Percentiles rank a stretch among this genome's conserved stretches.
Conservation (phyloP, 2,329 filamentous ascomycete genomes). For the Boeremia exigua region DNA sequence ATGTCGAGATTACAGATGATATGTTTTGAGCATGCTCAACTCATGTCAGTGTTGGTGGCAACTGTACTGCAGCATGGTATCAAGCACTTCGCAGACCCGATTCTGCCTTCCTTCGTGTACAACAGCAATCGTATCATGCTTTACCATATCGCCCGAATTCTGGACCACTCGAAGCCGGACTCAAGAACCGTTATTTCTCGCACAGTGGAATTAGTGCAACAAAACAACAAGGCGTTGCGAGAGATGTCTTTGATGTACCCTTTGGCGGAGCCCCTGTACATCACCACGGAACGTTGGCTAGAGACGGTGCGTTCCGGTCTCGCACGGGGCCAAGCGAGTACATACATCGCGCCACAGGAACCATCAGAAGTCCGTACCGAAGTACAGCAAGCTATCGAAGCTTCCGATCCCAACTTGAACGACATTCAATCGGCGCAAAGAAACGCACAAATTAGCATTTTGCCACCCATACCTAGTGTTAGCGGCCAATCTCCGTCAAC, state of each 20-base stretch:
- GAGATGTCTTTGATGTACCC: slow-evolving; percentile 43
- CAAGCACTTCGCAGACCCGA: slow-evolving; percentile 42
- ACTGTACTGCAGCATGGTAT: slow-evolving; percentile 40
- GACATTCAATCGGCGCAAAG: slow-evolving; percentile 13
- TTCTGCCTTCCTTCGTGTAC: slow-evolving; percentile 42
- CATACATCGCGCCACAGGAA: slow-evolving; percentile 40
- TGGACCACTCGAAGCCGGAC: slow-evolving; percentile 36
- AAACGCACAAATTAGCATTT: slow-evolving; percentile 18
- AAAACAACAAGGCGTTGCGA: slow-evolving; percentile 40
- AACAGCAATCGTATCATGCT: slow-evolving; percentile 45
- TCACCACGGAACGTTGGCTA: slow-evolving; percentile 41
- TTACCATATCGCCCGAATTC: slow-evolving; percentile 39
- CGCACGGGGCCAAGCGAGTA: slow-evolving; percentile 32
- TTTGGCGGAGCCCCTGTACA: slow-evolving; percentile 38
- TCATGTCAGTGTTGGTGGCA: slow-evolving; percentile 36
- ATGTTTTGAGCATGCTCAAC: slow-evolving; percentile 42
- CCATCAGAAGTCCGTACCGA: slow-evolving; percentile 32
- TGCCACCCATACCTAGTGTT: slow-evolving; percentile 22
- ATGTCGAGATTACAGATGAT: slow-evolving; percentile 34
- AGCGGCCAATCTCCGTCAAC: slow-evolving; percentile 9
- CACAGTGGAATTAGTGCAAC: slow-evolving; percentile 38
- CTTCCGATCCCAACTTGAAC: slow-evolving; percentile 17
- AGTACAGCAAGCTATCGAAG: slow-evolving; percentile 30
- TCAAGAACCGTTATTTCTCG: slow-evolving; percentile 32
- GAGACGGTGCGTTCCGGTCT: slow-evolving; percentile 40